phyloP scores from a whole-genome alignment of 106 monocot genomes.

The Vanilla planifolia region DNA sequence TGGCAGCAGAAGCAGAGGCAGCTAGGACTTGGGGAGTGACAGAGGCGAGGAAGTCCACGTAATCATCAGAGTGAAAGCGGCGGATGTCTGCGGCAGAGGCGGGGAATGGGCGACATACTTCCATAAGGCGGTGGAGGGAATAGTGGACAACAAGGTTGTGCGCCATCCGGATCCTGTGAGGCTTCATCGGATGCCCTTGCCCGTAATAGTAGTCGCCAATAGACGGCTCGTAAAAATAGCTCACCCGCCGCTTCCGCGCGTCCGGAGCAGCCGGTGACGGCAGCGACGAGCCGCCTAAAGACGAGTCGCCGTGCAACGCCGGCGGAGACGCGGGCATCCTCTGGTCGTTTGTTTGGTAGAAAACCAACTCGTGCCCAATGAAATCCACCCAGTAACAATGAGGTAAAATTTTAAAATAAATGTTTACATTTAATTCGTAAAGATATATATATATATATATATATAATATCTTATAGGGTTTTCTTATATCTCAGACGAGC shows the following conservation, averaged over 20 bases:
- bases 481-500: too few species aligned
- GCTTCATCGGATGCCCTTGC: slow-evolving; percentile 24
- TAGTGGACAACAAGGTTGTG: slow-evolving; percentile 18
- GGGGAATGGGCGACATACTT: slow-evolving; percentile 16
- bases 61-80: slow-evolving; percentile 24
- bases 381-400: too few species aligned
- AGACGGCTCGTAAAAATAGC: slow-evolving; percentile 25
- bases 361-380: too few species aligned
- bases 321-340: background rate
- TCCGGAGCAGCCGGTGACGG: slow-evolving; percentile 13
- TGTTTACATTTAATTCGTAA: too few species aligned
- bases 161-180: slow-evolving; percentile 20
- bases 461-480: too few species aligned
- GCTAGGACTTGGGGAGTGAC: slow-evolving; percentile 4
- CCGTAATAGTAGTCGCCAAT: slow-evolving; percentile 23
- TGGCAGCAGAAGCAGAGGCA: background rate
- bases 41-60: slow-evolving; percentile 20
- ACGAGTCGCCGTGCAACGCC: background rate
- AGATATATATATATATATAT: too few species aligned
- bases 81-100: slow-evolving; percentile 16
- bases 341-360: too few species aligned
- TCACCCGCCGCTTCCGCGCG: slow-evolving; percentile 13
- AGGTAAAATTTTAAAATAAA: too few species aligned
- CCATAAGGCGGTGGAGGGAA: slow-evolving; percentile 11
- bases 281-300: slow-evolving; percentile 10